Percentiles rank a stretch among this genome's conserved stretches.
Evolutionary conservation across 148 eudicot genomes (phyloP).

Genomic region (Chenopodium formosanum): DNA sequence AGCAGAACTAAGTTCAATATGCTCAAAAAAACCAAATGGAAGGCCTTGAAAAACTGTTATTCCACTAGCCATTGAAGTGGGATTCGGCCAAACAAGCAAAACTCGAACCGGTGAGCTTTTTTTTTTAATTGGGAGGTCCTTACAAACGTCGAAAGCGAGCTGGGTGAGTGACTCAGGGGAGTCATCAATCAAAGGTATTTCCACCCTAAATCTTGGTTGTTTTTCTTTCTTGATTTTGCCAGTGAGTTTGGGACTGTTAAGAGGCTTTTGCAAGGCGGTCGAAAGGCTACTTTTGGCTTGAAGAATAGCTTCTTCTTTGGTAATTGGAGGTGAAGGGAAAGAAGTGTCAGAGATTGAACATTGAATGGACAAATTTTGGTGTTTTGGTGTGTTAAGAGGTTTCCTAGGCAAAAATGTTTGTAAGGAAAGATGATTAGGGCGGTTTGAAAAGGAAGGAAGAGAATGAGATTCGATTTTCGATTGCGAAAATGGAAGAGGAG

Average conservation of each 20-base stretch:
- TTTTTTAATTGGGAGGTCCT: conserved; percentile 45
- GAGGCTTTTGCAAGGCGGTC: conserved; percentile 67
- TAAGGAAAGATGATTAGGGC: conserved; percentile 1
- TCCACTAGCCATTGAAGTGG: conserved; percentile 39
- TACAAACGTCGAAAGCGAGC: conserved; percentile 61
- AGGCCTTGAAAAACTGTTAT: conserved; percentile 30
- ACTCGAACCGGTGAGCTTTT: conserved; percentile 49
- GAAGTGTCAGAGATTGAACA: conserved; percentile 44
- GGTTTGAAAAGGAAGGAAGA: not conserved
- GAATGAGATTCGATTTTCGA: conserved; percentile 25
- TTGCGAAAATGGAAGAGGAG: conserved; percentile 20
- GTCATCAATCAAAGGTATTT: conserved; percentile 74
- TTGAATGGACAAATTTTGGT: conserved; percentile 19
- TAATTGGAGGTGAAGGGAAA: conserved; percentile 58
- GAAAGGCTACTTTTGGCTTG: conserved; percentile 80
- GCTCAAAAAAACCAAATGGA: conserved; percentile 34
- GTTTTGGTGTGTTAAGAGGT: conserved; percentile 3
- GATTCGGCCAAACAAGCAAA: conserved; percentile 52
- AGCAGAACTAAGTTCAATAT: conserved; percentile 41
- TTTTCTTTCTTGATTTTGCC: conserved; percentile 69
- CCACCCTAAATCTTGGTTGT: conserved; percentile 74
- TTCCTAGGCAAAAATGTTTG: conserved; percentile 13
- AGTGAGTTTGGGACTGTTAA: conserved; percentile 64
- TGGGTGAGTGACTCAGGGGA: conserved; percentile 53
- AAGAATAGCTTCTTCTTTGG: conserved; percentile 73